Percentiles rank a stretch among this genome's conserved stretches.
phyloP scores from a whole-genome alignment of 169 alveolate species.

The Pseudocohnilembus persalinus region DNA sequence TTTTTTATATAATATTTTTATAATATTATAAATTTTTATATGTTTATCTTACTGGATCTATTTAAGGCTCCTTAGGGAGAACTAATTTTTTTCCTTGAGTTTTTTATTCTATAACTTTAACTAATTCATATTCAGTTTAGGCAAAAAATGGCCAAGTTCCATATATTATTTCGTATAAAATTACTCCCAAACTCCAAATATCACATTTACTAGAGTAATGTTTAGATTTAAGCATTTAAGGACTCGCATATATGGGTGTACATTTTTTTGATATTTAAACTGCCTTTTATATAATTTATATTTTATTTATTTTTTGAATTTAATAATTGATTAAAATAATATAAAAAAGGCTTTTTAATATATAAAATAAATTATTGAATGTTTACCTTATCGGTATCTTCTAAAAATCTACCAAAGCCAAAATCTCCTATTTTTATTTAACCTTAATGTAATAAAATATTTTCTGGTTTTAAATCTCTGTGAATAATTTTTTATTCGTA shows the following conservation, averaged over 20 bases:
- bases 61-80: too few relatives aligned
- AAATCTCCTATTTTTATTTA: conserved; percentile 25
- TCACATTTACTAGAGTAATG: conserved; percentile 73
- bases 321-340: too few relatives aligned
- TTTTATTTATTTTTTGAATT: background rate
- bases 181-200: conserved; percentile 84
- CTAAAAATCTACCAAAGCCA: conserved; percentile 24
- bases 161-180: conserved; percentile 77
- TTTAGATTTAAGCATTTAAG: background rate
- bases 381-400: too few relatives aligned
- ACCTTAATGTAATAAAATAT: conserved; percentile 16
- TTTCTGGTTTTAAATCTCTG: conserved; percentile 25
- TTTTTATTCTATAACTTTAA: conserved; percentile 1
- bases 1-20: too few relatives aligned
- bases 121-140: background rate
- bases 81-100: too few relatives aligned
- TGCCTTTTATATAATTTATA: background rate
- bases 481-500: conserved; percentile 15
- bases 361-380: too few relatives aligned
- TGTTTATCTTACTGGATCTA: too few relatives aligned
- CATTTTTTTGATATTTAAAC: conserved; percentile 21
- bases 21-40: too few relatives aligned
- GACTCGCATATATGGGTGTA: conserved; percentile 24
- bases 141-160: conserved; percentile 16
- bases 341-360: background rate